Evolutionary conservation across 2,329 filamentous ascomycete species (phyloP).

Genomic region (Rutstroemia sp.): DNA sequence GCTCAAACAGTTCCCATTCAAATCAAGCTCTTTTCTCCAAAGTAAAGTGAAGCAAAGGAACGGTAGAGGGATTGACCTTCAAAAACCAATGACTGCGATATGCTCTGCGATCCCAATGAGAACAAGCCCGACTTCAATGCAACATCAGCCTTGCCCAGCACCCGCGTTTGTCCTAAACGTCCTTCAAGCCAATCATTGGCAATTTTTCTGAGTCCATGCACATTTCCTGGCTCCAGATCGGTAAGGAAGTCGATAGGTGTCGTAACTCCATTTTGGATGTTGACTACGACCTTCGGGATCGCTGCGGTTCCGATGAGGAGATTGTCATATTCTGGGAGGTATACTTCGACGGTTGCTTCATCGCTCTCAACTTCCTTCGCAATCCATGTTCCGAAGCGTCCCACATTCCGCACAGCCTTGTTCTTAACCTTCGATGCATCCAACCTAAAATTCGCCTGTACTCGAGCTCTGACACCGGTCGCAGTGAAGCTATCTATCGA

Average conservation of each 20-base stretch:
- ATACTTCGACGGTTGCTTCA: conserved; percentile 65
- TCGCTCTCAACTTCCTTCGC: conserved; percentile 69
- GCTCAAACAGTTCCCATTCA: conserved; percentile 9
- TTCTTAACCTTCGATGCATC: conserved; percentile 71
- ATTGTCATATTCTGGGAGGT: conserved; percentile 75
- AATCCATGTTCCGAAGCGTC: conserved; percentile 72
- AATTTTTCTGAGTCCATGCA: conserved; percentile 69
- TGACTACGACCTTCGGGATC: conserved; percentile 68
- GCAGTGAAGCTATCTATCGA: conserved; percentile 80
- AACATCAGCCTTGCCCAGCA: conserved; percentile 68
- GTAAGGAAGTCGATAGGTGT: conserved; percentile 75
- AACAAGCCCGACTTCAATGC: conserved; percentile 73
- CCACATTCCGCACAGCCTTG: conserved; percentile 64
- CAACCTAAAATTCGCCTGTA: conserved; percentile 76
- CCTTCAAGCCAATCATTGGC: conserved; percentile 87
- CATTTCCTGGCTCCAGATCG: conserved; percentile 67
- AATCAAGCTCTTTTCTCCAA: conserved; percentile 49
- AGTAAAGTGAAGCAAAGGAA: conserved; percentile 52
- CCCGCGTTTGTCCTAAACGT: conserved; percentile 59
- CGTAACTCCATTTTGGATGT: conserved; percentile 68
- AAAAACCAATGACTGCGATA: conserved; percentile 70
- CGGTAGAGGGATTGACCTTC: conserved; percentile 72
- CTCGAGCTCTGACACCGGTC: conserved; percentile 67
- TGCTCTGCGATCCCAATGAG: conserved; percentile 65
- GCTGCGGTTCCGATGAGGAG: conserved; percentile 68